Evolutionary conservation across 345 rosid genomes (phyloP), one percentile per base, ranked within the genome.

Genomic region (Lepidium aucheri): DNA sequence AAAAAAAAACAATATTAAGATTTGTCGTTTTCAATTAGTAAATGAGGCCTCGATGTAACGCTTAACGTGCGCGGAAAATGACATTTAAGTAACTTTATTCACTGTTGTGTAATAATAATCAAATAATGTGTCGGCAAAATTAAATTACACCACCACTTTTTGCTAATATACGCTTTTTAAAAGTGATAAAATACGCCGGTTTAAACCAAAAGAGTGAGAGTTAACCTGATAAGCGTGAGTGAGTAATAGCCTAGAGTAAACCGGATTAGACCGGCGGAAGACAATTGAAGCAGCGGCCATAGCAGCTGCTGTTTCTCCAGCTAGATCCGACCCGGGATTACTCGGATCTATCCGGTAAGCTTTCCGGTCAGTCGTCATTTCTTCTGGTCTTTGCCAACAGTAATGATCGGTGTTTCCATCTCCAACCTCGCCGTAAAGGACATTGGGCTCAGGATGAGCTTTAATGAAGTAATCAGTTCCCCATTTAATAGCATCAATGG

Each of bases 321-420:
- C 95, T 5, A 94, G 97, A 78, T 94, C 99, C 43, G 99, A 94
- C 49, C 99, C 99, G 8, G 99, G 99, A 70, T 91, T 94, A 55
- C 86, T 88, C 4, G 89, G 86, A 77, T 90, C 96, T 47, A 94
- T 75, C 86, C 78, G 73, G 80, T 94, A 94, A 15, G 97, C 99
- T n/a, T 62, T 82, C 14, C 99, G 77, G 80, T 88, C 96, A 3
- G 99, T 94, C 49, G 96, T 88, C 99, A 94, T 94, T 41, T 94
- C 99, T 83, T 94, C 99, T 9, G 99, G 99, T 70, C 97, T 84
- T 81, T 94, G 99, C 99, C 99, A 94, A 71, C 99, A 94, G 82
- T 85, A 85, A 65, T 94, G 97, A 79, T 94, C 99, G 64, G 82
- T 94, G 85, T 88, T 83, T 6, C 99, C 99, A 67, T 94, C 99